Percentiles rank a stretch among this genome's conserved stretches.
Evolutionary conservation across 2,329 filamentous ascomycete species (phyloP).

Genomic region (Fusarium newnesense): DNA sequence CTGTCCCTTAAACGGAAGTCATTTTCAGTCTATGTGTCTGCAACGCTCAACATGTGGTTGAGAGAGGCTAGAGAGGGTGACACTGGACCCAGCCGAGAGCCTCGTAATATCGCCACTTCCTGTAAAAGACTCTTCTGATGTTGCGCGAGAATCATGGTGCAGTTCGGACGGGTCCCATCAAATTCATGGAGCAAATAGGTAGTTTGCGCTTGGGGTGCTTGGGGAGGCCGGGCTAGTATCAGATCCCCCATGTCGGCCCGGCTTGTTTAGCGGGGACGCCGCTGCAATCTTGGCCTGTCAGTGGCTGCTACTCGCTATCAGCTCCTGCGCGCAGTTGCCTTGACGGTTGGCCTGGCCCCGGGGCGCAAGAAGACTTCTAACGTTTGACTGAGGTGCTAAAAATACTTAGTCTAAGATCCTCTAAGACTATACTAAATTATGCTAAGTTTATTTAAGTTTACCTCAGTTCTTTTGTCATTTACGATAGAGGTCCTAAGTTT

Average conservation of each 20-base stretch:
- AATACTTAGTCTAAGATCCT: too few species aligned
- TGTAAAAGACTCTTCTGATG: conserved; percentile 27
- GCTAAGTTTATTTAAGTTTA: too few species aligned
- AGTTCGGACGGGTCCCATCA: conserved; percentile 10
- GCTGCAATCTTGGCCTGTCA: conserved; percentile 2
- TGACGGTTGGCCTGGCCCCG: neutral
- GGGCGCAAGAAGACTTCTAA: too few species aligned
- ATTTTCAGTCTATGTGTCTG: conserved; percentile 10
- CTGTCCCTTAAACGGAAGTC: conserved; percentile 26
- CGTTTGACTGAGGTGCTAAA: too few species aligned
- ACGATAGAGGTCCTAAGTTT: too few species aligned
- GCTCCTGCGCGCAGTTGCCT: neutral
- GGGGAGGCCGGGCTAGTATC: conserved; percentile 18
- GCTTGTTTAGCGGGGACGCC: conserved; percentile 27
- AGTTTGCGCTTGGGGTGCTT: conserved; percentile 7
- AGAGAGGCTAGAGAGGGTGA: conserved; percentile 7
- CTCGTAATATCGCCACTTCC: conserved; percentile 29
- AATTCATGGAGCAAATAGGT: conserved; percentile 22
- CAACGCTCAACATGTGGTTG: conserved; percentile 21
- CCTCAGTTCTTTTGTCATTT: too few species aligned
- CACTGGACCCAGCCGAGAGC: conserved; percentile 24
- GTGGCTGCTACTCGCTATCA: conserved; percentile 11
- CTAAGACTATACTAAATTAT: too few species aligned
- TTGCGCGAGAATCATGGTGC: conserved; percentile 30
- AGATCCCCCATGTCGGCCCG: conserved; percentile 34